Base-by-base conservation (phyloP, 768 basidiomycete species). In the Termitomyces sp. region DNA sequence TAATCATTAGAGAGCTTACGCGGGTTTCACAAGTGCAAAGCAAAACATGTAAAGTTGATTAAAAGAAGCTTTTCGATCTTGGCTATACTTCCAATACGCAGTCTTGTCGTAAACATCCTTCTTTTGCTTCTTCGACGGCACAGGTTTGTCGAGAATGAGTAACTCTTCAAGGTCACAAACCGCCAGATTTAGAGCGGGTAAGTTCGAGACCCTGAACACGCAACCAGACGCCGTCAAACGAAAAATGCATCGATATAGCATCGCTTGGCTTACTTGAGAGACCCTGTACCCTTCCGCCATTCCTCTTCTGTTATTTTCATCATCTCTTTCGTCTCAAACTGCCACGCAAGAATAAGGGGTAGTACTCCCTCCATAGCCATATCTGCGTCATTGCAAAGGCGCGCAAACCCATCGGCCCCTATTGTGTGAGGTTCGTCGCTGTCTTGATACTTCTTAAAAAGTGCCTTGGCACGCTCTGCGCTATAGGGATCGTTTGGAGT, bases 321-420 rank as follows among this genome's bases (percentile, higher is more conserved):
- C 85, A 93, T 86, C 66, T 91, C 89, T 57, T 78, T 76, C 10
- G 87, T 80, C 46, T 80, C 75, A 56, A 89, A 70, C 64, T 88
- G 86, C 91, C 91, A 93, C 24, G 89, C 82, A 14, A 93, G 74
- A 18, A 93, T 76, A 53, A 93, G 75, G 20, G 90, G 88, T 60
- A 83, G 71, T 6, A 86, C 76, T 32, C 90, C 88, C 20, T 93
- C 91, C 69, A 94, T 73, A 0, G 88, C 76, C 46, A 93, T 80
- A n/a, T 81, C 74, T 13, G 86, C 82, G 60, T 92, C 88, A 26
- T 62, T 77, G 71, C 88, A 94, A 30, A 95, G 72, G 53, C 72
- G 76, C 69, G 87, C 85, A 61, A 93, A 84, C 2, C 90, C 89
- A 58, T 85, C 89, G 1, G 88, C 81, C 0, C 85, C 87, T 64